Evolutionary conservation across 1,284 basidiomycete genomes (phyloP).

Genomic region (Malassezia sp.): DNA sequence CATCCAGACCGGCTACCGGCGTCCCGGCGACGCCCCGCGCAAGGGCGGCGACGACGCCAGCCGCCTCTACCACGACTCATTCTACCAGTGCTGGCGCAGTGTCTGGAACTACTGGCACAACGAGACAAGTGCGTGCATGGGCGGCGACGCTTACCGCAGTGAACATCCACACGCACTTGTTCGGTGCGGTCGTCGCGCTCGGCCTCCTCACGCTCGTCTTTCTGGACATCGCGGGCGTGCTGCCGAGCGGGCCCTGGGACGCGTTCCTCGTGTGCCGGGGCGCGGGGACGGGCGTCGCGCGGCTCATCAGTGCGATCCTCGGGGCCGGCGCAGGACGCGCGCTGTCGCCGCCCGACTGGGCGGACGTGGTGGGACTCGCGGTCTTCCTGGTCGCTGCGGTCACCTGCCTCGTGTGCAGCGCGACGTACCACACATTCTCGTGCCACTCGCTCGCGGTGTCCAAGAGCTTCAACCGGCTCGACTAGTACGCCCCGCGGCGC

Average conservation of each 20-base stretch:
- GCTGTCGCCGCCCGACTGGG: conserved; percentile 51
- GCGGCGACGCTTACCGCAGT: conserved; percentile 53
- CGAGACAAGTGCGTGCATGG: conserved; percentile 29
- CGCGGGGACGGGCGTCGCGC: not conserved
- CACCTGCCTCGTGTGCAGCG: conserved; percentile 63
- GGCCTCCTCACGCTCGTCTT: conserved; percentile 49
- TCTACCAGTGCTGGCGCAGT: conserved; percentile 38
- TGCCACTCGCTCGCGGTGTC: conserved; percentile 62
- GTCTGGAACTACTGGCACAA: conserved; percentile 46
- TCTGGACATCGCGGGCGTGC: conserved; percentile 19
- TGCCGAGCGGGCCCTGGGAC: conserved; percentile 9
- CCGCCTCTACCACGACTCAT: conserved; percentile 28
- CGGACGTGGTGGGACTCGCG: conserved; percentile 58
- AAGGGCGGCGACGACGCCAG: conserved; percentile 8
- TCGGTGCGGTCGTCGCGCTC: conserved; percentile 61
- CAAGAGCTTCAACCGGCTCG: conserved; percentile 29
- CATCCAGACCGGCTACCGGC: conserved; percentile 37
- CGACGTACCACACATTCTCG: conserved; percentile 63
- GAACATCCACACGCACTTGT: conserved; percentile 78
- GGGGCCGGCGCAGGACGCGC: not conserved
- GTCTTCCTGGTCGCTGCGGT: conserved; percentile 64
- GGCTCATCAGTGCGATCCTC: not conserved
- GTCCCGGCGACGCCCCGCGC: conserved; percentile 29
- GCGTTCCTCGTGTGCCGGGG: not conserved
- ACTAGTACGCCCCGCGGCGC: conserved; percentile 24